Evolutionary conservation across 2,329 filamentous ascomycete species (phyloP).

Genomic region (Paecilomyces dactylethromorphus): DNA sequence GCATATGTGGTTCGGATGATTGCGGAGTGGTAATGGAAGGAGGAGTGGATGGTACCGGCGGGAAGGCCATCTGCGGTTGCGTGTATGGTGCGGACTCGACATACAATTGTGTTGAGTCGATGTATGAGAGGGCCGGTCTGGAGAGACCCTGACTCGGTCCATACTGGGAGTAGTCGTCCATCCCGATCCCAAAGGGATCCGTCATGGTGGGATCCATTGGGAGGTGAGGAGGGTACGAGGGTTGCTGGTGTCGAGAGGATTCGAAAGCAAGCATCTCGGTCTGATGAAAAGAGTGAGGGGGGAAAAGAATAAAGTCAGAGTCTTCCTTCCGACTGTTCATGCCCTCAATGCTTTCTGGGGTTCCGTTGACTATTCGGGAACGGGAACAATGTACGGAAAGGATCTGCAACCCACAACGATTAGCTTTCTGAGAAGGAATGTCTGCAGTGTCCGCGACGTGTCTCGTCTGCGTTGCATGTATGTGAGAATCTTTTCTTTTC

Average conservation of each 20-base stretch:
- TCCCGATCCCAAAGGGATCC: conserved; percentile 23
- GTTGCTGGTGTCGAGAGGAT: conserved; percentile 22
- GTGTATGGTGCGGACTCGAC: conserved; percentile 18
- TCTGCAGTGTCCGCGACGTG: background rate
- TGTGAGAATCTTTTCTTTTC: background rate
- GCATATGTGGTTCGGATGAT: conserved; percentile 40
- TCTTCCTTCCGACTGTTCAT: conserved; percentile 14
- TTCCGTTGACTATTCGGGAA: conserved; percentile 1
- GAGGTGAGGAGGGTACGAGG: conserved; percentile 22
- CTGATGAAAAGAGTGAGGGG: background rate
- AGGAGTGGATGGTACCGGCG: conserved; percentile 26
- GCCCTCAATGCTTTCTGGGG: conserved; percentile 3
- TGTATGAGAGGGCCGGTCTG: conserved; percentile 19
- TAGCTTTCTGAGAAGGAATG: background rate
- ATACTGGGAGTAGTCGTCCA: conserved; percentile 15
- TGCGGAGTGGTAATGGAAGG: conserved; percentile 23
- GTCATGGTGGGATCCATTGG: conserved; percentile 25
- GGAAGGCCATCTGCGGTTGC: conserved; percentile 18
- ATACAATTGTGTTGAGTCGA: conserved; percentile 19
- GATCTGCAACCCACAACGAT: background rate
- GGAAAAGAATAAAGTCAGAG: conserved; percentile 16
- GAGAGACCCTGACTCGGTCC: conserved; percentile 15
- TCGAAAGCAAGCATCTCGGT: conserved; percentile 26
- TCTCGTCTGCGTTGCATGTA: background rate
- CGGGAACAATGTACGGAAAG: background rate